phyloP scores from a whole-genome alignment of 305 asterid genomes.

The Salvia sclarea region DNA sequence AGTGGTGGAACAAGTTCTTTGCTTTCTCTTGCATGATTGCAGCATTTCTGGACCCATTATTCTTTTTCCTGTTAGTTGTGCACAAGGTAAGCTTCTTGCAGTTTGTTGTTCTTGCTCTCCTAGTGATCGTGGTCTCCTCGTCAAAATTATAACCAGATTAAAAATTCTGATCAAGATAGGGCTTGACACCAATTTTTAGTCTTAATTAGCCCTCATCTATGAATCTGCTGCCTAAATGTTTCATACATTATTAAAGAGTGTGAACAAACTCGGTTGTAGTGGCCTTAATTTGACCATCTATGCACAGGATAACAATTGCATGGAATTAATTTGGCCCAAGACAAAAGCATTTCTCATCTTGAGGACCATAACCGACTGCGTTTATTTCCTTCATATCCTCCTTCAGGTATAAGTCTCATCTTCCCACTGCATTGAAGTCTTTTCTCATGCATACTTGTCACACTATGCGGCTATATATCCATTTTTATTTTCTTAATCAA shows the following conservation, averaged over 20 bases:
- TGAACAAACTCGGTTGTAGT: slow-evolving; percentile 21
- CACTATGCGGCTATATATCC: background rate
- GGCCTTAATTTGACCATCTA: background rate
- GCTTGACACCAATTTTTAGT: no score
- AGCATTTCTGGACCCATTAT: slow-evolving; percentile 72
- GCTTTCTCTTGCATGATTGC: slow-evolving; percentile 70
- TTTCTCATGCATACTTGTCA: no score
- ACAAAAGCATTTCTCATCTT: slow-evolving; percentile 54
- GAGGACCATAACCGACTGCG: slow-evolving; percentile 75
- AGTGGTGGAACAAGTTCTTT: slow-evolving; percentile 80
- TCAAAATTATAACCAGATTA: background rate
- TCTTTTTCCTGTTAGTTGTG: slow-evolving; percentile 68
- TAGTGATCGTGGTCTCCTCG: background rate
- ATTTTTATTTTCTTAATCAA: background rate
- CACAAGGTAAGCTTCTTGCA: slow-evolving; percentile 47
- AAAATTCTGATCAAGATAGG: no score
- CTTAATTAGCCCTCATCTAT: no score
- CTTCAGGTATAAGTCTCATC: slow-evolving; percentile 65
- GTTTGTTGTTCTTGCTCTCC: background rate
- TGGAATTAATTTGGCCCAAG: slow-evolving; percentile 55
- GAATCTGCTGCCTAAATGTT: no score
- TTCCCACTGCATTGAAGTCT: background rate
- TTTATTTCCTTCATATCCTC: slow-evolving; percentile 70
- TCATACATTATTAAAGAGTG: background rate
- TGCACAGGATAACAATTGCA: slow-evolving; percentile 43